phyloP scores from a whole-genome alignment of 2,329 filamentous ascomycete genomes.

The Leptographium lundbergii region DNA sequence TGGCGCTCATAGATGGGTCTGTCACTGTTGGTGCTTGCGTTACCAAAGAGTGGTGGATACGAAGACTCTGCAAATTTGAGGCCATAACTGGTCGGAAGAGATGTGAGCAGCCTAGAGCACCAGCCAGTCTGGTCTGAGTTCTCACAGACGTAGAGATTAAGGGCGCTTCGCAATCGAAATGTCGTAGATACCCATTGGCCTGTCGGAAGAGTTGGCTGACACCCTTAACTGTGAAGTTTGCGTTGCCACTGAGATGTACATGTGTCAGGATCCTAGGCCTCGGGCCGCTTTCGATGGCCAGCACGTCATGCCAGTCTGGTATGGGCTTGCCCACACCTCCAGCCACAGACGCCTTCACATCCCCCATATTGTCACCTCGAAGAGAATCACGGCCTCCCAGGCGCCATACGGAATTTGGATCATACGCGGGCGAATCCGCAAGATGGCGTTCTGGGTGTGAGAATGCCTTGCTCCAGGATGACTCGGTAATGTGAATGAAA shows the following conservation, averaged over 20 bases:
- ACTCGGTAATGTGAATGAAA: slow-evolving; percentile 35
- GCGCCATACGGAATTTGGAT: slow-evolving; percentile 17
- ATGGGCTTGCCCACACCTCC: slow-evolving; percentile 10
- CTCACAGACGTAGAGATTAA: slow-evolving; percentile 14
- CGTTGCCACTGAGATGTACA: slow-evolving; percentile 38
- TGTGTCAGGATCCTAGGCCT: slow-evolving; percentile 34
- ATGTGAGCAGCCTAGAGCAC: slow-evolving; percentile 31
- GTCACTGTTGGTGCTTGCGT: slow-evolving; percentile 38
- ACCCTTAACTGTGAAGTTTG: slow-evolving; percentile 27
- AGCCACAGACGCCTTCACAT: slow-evolving; percentile 19
- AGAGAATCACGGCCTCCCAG: slow-evolving; percentile 21
- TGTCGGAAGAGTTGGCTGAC: slow-evolving; percentile 29
- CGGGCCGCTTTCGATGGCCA: background rate
- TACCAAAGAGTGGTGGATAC: slow-evolving; percentile 47
- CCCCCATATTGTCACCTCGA: slow-evolving; percentile 20
- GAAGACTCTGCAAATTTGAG: slow-evolving; percentile 37
- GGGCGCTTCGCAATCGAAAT: slow-evolving; percentile 37
- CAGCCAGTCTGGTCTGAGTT: slow-evolving; percentile 19
- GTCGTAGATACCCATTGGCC: slow-evolving; percentile 34
- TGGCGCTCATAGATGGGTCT: slow-evolving; percentile 22
- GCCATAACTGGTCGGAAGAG: slow-evolving; percentile 40
- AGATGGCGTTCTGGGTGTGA: slow-evolving; percentile 34
- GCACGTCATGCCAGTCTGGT: slow-evolving; percentile 10
- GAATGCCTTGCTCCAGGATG: slow-evolving; percentile 29
- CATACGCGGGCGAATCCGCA: slow-evolving; percentile 34